Evolutionary conservation across 225 moss, liverwort and hornwort species (phyloP).

Genomic region (Lunularia cruciata): DNA sequence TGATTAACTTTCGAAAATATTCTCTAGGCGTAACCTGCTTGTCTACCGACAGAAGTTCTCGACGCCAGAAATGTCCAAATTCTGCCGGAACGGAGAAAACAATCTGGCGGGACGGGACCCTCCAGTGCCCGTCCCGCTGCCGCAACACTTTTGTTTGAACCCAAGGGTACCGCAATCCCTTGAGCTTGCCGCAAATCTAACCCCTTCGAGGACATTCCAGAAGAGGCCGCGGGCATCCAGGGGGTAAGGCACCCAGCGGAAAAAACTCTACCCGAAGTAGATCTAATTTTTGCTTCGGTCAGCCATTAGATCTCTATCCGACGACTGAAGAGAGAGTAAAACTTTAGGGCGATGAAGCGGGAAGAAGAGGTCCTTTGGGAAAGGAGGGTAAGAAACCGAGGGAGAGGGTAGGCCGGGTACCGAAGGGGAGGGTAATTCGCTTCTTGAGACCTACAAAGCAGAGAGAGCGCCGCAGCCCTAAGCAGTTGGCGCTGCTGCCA

Average conservation of each 20-base stretch:
- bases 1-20: too few relatives aligned
- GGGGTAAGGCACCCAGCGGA: background rate
- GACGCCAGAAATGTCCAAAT: background rate
- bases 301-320: background rate
- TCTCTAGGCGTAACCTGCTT: too few relatives aligned
- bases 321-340: background rate
- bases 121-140: too few relatives aligned
- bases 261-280: background rate
- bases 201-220: slow-evolving; percentile 13
- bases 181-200: background rate
- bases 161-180: background rate
- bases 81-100: too few relatives aligned
- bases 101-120: too few relatives aligned
- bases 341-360: slow-evolving; percentile 13
- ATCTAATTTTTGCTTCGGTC: background rate
- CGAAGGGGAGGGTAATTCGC: background rate
- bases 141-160: too few relatives aligned
- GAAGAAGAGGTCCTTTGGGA: background rate
- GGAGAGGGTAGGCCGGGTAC: background rate
- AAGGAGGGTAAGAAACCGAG: background rate
- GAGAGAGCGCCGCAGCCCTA: background rate
- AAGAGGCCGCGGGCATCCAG: background rate
- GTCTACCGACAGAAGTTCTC: too few relatives aligned
- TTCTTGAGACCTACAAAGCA: slow-evolving; percentile 23
- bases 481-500: slow-evolving; percentile 15